Base-by-base conservation (phyloP, 164 flowering plant genomes). In the Pachysandra terminalis region DNA sequence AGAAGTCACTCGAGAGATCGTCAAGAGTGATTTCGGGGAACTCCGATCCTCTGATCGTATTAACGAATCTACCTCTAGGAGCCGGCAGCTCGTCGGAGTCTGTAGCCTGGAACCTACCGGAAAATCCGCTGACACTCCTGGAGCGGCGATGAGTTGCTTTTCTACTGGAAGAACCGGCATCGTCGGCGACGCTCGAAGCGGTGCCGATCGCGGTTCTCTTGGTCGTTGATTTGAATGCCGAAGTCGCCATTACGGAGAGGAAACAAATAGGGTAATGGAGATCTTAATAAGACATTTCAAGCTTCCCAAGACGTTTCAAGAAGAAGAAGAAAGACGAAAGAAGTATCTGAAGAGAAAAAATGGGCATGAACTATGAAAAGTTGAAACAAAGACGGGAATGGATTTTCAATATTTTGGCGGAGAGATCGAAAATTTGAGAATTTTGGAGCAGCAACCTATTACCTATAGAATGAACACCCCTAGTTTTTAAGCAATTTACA, bases 1-100 rank as follows among this genome's bases (percentile, higher is more conserved):
- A 90, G 65, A 94, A 74, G 74, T 90, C 89, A 9, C 81, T 58
- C 9, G 89, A 91, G 21, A 91, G 86, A 72, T 91, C 98, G 54
- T 95, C 99, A 10, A 92, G 87, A 74, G 88, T 89, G 64, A 90
- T 80, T 59, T 90, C 97, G 23, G 90, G 86, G 64, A 86, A 85
- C 0, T 77, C 87, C 22, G 98, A 82, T 6, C 98, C 98, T 64
- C 98, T 77, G 14, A 65, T 69, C 0, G 88, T 95, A 71, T 88
- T 92, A 0, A 93, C 97, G 68, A 96, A 96, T 74, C 74, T 84
- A 26, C 90, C 86, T 25, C 72, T 76, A 24, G 87, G 83, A 12
- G 77, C 56, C 17, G 79, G 79, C 16, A 64, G 49, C 23, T 71
- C 75, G 26, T 68, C 81, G 16, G 68, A 45, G 58, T 72, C 81